Base-by-base conservation (phyloP, 2,329 filamentous ascomycete genomes). In the Pseudogymnoascus pannorum region DNA sequence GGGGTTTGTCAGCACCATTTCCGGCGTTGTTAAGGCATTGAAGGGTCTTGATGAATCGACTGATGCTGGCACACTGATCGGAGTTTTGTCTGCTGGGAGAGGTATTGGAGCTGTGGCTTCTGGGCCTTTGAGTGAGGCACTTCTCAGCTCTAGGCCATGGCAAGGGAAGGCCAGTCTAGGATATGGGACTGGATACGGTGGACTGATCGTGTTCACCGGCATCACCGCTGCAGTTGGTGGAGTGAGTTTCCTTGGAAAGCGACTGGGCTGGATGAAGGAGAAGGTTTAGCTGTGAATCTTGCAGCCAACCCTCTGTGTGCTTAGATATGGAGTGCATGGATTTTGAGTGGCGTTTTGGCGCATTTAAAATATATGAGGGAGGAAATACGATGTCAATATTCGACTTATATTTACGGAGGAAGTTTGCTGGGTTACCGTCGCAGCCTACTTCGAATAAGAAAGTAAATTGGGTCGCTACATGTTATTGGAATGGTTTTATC, bases 81-180 rank as follows among this genome's bases (percentile, higher is more conserved):
- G 70, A 2, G 64, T 75, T 59, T 82, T 87, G 77, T 80, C 81
- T 18, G 79, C 81, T 5, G 84, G 82, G 0, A 76, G 86, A 44
- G 86, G 85, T 0, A 73, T 88, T 1, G 85, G 85, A 0, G 87
- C 86, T 64, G 76, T 87, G 44, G 75, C 75, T 2, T 81, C 76
- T 5, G 83, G 83, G 0, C 82, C 83, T 4, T 58, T 86, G 63
- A 85, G 83, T 67, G 79, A 83, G 60, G 76, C 72, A 1, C 69
- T 86, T 59, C 68, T 86, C 24, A 73, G 72, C 36, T 76, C 75
- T 0, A 73, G 75, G 62, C 75, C 78, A 20, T 82, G 77, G 77
- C 68, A 72, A 62, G 75, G 72, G 24, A 68, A 72, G 59, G 72
- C 71, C 0, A 68, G 67, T 22, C 72, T 75, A 5, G 80, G 76